A percentile compares a stretch with the other conserved stretches of the same genome.
Conservation (phyloP, 2,329 filamentous ascomycete genomes). For the Hirsutella thompsonii region DNA sequence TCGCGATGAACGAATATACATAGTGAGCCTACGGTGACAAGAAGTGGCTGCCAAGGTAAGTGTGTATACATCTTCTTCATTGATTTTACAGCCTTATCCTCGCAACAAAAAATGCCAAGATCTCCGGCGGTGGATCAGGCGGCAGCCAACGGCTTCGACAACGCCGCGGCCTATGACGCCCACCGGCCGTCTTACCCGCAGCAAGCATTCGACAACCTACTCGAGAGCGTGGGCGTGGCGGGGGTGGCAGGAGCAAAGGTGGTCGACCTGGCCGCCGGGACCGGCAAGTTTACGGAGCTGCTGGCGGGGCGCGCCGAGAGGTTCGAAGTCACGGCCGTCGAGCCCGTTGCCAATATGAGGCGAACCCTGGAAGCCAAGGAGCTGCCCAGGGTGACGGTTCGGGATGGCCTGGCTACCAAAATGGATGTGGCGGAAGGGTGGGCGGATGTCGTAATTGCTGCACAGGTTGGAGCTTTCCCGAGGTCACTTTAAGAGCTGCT, state of each 20-base stretch:
- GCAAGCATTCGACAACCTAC: conserved; percentile 43
- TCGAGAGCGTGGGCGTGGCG: conserved; percentile 39
- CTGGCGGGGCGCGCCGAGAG: conserved; percentile 43
- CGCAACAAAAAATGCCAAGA: conserved; percentile 8
- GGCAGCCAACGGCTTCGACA: conserved; percentile 46
- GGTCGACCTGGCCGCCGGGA: conserved; percentile 55
- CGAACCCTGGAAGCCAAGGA: conserved; percentile 44
- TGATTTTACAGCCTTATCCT: too few relatives aligned
- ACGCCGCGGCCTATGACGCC: conserved; percentile 52
- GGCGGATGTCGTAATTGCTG: conserved; percentile 52
- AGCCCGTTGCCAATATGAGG: conserved; percentile 55
- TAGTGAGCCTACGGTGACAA: too few relatives aligned
- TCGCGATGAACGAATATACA: too few relatives aligned
- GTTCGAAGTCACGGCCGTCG: conserved; percentile 47
- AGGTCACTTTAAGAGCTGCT: background rate
- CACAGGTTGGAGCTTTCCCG: conserved; percentile 43
- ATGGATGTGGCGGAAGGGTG: conserved; percentile 43
- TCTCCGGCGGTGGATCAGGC: conserved; percentile 25
- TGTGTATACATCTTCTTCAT: too few relatives aligned
- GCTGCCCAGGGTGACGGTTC: conserved; percentile 39
- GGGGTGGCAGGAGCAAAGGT: conserved; percentile 33
- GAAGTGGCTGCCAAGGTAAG: too few relatives aligned
- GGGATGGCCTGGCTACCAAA: conserved; percentile 43
- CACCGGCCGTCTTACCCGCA: conserved; percentile 55
- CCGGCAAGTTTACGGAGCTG: conserved; percentile 56